Base-by-base conservation (phyloP, 2,329 filamentous ascomycete species). In the Sordariomycetes sp. region DNA sequence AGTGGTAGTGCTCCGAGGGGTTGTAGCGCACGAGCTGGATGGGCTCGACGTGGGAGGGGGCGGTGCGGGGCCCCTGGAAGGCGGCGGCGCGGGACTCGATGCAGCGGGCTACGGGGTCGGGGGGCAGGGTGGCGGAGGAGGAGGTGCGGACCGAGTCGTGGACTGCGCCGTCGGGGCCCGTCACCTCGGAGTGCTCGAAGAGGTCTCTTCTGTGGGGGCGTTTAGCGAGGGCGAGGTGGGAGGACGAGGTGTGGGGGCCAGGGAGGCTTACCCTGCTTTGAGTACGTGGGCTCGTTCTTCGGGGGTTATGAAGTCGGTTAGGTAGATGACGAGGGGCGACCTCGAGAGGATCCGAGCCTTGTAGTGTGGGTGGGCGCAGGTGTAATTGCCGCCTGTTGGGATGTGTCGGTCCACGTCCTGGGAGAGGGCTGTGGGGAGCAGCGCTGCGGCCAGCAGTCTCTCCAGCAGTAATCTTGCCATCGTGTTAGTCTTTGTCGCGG, bases 291-390 rank as follows among this genome's bases (percentile, higher is more conserved):
- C 59, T 0, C 71, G 67, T 62, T 79, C 76, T 1, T 65, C 62
- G 5, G 63, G 56, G 0, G 72, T 75, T 32, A 79, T 56, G 59
- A 79, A 78, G 61, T 73, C 68, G 61, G 70, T 68, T 24, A 79
- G 67, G 62, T 79, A 79, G 36, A 79, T 71, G 2, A 78, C 73
- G 2, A 78, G 65, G 8, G 76, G 76, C 3, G 75, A 76, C 45
- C 72, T 71, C 25, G 75, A 78, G 10, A 77, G 64, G 24, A 77
- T 65, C 58, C 73, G 72, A 13, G 70, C 64, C 36, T 72, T 68
- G 64, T 76, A 76, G 0, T 72, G 65, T 1, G 66, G 65, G 39
- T 68, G 63, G 10, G 53, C 56, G 61, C 67, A 68, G 3, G 48
- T 54, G 20, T 65, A 64, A 51, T 60, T 35, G 53, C 32, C 55